Evolutionary conservation across 202 grass and related monocot genomes (phyloP).

Genomic region (Panicum hallii): DNA sequence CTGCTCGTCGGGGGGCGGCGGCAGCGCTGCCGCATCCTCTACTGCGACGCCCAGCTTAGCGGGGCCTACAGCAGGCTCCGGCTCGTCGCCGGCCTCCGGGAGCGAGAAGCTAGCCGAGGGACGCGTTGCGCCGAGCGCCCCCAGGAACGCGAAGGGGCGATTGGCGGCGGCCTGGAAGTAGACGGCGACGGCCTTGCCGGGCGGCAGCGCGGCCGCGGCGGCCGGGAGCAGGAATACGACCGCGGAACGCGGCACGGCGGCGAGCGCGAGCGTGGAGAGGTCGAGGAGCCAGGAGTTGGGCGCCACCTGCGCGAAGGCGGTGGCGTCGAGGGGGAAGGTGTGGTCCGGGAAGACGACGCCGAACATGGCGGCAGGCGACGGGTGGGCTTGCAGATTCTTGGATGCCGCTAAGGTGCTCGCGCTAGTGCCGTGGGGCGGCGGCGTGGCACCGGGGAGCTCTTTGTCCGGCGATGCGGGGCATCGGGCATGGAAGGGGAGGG

Average conservation of each 20-base stretch:
- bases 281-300: slow-evolving; percentile 89
- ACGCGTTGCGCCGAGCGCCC: slow-evolving; percentile 67
- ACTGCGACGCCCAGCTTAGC: slow-evolving; percentile 87
- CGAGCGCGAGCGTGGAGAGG: slow-evolving; percentile 55
- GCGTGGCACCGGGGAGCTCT: slow-evolving; percentile 1
- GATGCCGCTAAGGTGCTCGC: slow-evolving; percentile 17
- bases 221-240: slow-evolving; percentile 74
- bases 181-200: slow-evolving; percentile 70
- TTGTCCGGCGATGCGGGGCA: slow-evolving; percentile 1
- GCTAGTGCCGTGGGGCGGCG: slow-evolving; percentile 1
- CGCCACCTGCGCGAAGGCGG: slow-evolving; percentile 73
- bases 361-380: slow-evolving; percentile 62
- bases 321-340: slow-evolving; percentile 82
- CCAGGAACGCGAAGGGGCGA: slow-evolving; percentile 75
- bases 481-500: neutral
- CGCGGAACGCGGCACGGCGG: slow-evolving; percentile 60
- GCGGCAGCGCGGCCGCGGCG: slow-evolving; percentile 69
- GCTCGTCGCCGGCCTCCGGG: slow-evolving; percentile 67
- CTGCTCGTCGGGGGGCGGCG: slow-evolving; percentile 68
- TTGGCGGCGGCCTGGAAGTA: slow-evolving; percentile 74
- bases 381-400: neutral
- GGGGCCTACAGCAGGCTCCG: slow-evolving; percentile 49
- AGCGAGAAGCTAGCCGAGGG: slow-evolving; percentile 80
- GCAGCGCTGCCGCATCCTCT: slow-evolving; percentile 76
- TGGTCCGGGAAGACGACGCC: slow-evolving; percentile 91